A percentile compares a stretch with the other conserved stretches of the same genome.
phyloP scores from a whole-genome alignment of 257 asterid genomes.

The Gentiana dahurica region DNA sequence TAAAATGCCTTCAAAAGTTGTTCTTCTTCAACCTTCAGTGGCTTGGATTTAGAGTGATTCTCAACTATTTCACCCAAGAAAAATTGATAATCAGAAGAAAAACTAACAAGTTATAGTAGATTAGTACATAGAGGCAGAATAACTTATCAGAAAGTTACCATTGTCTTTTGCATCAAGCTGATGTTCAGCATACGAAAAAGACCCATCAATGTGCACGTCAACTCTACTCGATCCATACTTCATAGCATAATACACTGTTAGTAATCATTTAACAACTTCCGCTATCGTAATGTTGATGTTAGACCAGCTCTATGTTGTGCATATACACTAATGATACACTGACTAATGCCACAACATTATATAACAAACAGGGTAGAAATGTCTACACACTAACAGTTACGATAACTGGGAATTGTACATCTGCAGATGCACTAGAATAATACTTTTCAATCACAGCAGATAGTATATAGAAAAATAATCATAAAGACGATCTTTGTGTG shows the following conservation, averaged over 20 bases:
- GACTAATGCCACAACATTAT: too few species aligned
- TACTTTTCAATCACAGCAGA: too few species aligned
- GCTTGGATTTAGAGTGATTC: constrained; percentile 68
- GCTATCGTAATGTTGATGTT: too few species aligned
- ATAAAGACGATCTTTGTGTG: too few species aligned
- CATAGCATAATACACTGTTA: constrained; percentile 22
- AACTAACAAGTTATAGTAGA: not conserved
- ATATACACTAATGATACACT: too few species aligned
- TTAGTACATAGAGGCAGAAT: not conserved
- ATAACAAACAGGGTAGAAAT: too few species aligned
- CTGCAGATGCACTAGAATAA: too few species aligned
- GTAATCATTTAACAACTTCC: constrained; percentile 1
- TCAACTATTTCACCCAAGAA: constrained; percentile 42
- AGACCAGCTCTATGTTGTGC: too few species aligned
- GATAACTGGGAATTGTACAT: too few species aligned
- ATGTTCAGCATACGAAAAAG: constrained; percentile 67
- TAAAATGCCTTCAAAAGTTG: constrained; percentile 77
- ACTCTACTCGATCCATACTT: constrained; percentile 86
- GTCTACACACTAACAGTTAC: too few species aligned
- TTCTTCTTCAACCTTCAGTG: constrained; percentile 89
- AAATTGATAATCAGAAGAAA: constrained; percentile 5
- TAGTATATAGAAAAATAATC: too few species aligned
- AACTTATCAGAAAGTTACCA: constrained; percentile 24
- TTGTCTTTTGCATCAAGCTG: constrained; percentile 36
- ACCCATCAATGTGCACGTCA: constrained; percentile 85